These are phyloP conservation scores for Boletus rubroflammeus DNA, from an alignment of 768 basidiomycete species.

Conservation along the genomic window DNA sequence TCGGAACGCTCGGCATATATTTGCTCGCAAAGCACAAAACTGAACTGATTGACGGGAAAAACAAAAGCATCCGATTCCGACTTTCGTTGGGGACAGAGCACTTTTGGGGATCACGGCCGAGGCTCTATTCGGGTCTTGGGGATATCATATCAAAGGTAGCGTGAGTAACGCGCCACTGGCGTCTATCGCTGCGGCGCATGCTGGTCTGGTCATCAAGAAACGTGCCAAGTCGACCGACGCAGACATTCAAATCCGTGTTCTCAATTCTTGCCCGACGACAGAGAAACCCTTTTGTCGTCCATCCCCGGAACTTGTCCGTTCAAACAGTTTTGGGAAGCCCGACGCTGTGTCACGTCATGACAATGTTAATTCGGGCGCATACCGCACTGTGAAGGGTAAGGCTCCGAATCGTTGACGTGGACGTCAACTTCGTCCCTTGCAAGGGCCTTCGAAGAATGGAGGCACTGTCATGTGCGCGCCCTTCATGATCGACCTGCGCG, in stretches of 20 bases:
- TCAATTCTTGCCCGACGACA: not conserved
- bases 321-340: not conserved
- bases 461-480: constrained; percentile 2
- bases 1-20: not conserved
- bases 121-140: not conserved
- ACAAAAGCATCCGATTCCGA: not conserved
- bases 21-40: not conserved
- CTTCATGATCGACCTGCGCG: constrained; percentile 25
- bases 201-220: constrained; percentile 4
- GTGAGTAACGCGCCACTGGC: not conserved
- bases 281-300: not conserved
- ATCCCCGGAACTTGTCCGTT: constrained; percentile 12
- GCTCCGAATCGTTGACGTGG: constrained; percentile 1
- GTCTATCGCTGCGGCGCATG: constrained; percentile 2
- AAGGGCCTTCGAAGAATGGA: constrained; percentile 20
- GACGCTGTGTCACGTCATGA: not conserved
- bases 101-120: not conserved
- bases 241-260: not conserved
- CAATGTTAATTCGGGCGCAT: not conserved
- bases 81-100: not conserved
- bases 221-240: constrained; percentile 19
- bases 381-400: not conserved
- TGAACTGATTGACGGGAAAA: not conserved
- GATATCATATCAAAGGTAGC: not conserved
- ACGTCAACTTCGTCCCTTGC: not conserved